Evolutionary conservation across 192 early-diverging fungal species (phyloP), one percentile per base, ranked within the genome.

Genomic region (Coemansia sp.): DNA sequence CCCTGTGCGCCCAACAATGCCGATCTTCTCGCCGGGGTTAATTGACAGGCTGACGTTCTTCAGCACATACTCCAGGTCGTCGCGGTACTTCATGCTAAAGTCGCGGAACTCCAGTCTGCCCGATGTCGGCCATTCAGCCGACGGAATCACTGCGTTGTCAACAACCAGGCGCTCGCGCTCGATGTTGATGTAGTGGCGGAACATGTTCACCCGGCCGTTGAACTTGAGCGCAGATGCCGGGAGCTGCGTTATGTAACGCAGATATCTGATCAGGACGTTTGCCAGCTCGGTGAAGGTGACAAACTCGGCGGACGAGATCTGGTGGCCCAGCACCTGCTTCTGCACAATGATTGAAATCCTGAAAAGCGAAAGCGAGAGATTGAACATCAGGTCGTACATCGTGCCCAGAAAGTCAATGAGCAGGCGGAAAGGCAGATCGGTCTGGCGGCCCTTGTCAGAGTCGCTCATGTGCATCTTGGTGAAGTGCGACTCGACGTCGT

Each of bases 1-100:
- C 39, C 93, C 96, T 0, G 87, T 87, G 5, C 87, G 81, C 4
- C 88, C 88, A 8, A 90, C 88, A 20, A 90, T 82, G 32, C 88
- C 88, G 62, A 90, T 76, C 58, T 88, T 88, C 65, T 88, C 85
- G 20, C 80, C 75, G 10, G 77, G 69, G 6, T 56, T 37, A 17
- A 75, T 76, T 5, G 57, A 58, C 53, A 86, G 39, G 25, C 53
- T 74, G 2, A 84, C 43, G 14, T 63, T 62, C 0, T 72, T 66
- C 3, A 90, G 67, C 19, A 81, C 83, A 2, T 67, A 54, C 44
- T 65, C 67, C 43, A 84, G 39, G 1, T 79, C 84, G 38, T 68
- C 71, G 17, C 86, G 89, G 63, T 90, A 92, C 8, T 64, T 74
- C 70, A 90, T 68, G 1, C 72, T 85, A 65, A 89, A 76, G 62